Percentiles rank a stretch among this genome's conserved stretches.
These are phyloP conservation scores for Amoebophrya sp. DNA, from an alignment of 169 alveolate species.

Conservation along the genomic window DNA sequence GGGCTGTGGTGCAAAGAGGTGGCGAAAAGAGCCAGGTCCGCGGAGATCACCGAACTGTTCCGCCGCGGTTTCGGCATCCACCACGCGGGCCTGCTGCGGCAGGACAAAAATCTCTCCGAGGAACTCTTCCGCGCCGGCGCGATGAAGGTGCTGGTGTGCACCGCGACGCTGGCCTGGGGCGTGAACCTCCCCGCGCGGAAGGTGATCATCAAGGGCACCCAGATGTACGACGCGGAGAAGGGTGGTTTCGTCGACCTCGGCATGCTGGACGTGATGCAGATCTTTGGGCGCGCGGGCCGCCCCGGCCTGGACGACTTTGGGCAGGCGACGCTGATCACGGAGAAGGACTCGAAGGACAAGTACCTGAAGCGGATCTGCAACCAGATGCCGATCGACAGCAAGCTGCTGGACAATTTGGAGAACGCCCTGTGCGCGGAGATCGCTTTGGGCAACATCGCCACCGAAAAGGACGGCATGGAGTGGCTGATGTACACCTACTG, in stretches of 20 bases:
- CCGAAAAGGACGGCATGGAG: constrained; percentile 79
- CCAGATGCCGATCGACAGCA: constrained; percentile 87
- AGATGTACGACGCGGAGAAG: constrained; percentile 81
- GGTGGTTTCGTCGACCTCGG: constrained; percentile 94
- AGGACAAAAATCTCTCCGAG: constrained; percentile 47
- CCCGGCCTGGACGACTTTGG: constrained; percentile 96
- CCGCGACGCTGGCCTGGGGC: constrained; percentile 99
- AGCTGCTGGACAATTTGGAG: constrained; percentile 70
- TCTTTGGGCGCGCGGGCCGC: constrained; percentile 99
- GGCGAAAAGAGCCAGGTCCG: constrained; percentile 13
- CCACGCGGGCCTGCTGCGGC: constrained; percentile 93
- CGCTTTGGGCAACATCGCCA: constrained; percentile 60
- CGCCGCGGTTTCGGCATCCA: constrained; percentile 95
- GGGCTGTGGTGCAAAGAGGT: not conserved
- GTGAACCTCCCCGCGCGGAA: constrained; percentile 98
- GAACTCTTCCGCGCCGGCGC: constrained; percentile 73
- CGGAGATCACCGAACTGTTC: constrained; percentile 51
- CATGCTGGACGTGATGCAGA: constrained; percentile 86
- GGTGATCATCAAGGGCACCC: constrained; percentile 98
- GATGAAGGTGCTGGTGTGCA: constrained; percentile 87
- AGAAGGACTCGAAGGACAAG: not conserved
- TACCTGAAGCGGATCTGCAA: constrained; percentile 48
- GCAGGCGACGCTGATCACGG: constrained; percentile 45
- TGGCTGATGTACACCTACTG: constrained; percentile 92
- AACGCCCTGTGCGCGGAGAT: constrained; percentile 97